Evolutionary conservation across 2,329 filamentous ascomycete genomes (phyloP).

Genomic region (Helotiales sp.): DNA sequence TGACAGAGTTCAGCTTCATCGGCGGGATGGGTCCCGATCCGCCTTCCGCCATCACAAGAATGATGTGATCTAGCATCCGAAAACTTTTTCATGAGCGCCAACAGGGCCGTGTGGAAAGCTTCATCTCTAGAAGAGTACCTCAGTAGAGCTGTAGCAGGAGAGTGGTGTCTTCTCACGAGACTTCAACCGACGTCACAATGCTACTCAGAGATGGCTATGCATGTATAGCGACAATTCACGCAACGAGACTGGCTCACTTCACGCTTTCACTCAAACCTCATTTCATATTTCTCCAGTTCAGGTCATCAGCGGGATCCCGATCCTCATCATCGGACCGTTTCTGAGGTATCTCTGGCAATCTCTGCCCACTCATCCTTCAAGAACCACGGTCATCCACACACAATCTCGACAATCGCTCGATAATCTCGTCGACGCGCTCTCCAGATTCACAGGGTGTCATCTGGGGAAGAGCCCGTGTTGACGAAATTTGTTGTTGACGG

Average conservation of each 20-base stretch:
- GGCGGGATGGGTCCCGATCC: background rate
- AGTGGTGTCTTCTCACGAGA: too few relatives aligned
- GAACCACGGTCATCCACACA: background rate
- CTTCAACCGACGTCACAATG: background rate
- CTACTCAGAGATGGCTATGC: background rate
- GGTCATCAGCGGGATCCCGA: too few relatives aligned
- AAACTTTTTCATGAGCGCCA: too few relatives aligned
- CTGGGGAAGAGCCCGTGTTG: background rate
- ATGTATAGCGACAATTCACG: background rate
- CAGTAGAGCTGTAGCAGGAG: too few relatives aligned
- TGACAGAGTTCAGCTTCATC: background rate
- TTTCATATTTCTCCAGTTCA: background rate
- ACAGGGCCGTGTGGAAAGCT: too few relatives aligned
- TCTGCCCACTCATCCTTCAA: background rate
- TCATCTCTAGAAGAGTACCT: too few relatives aligned
- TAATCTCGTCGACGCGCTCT: background rate
- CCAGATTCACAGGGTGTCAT: constrained; percentile 1
- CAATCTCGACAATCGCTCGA: background rate
- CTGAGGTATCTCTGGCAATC: background rate
- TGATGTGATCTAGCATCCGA: too few relatives aligned
- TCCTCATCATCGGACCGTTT: background rate
- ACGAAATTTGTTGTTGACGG: constrained; percentile 2
- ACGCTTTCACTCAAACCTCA: background rate
- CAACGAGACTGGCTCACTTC: background rate
- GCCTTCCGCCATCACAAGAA: background rate